Base-by-base conservation (phyloP, 768 basidiomycete species). In the Leccinum uliginosum region DNA sequence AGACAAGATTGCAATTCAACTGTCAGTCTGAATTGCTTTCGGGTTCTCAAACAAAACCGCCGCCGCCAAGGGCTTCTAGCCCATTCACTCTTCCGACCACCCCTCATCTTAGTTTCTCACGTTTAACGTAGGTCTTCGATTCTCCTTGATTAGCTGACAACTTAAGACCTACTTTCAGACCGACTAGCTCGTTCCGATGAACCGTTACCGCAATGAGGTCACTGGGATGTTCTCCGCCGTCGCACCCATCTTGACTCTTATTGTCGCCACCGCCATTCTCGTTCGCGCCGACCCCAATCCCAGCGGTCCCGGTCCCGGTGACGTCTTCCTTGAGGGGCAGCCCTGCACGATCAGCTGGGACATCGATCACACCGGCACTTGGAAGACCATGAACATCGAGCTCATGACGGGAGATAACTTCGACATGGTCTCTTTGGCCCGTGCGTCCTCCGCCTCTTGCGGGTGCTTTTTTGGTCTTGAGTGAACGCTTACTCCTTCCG, bases 321-420 rank as follows among this genome's bases (percentile, higher is more conserved):
- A 78, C 44, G 64, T 78, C 24, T 88, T 79, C 75, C 80, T 81
- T 43, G 74, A 79, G 53, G 89, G 89, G 19, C 50, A 69, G 10
- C 65, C 73, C 3, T 93, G 90, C 65, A 61, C 67, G 27, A 75
- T 86, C 44, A 63, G 67, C 11, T 93, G 91, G 91, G 65, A 65
- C 1, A 77, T 74, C 7, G 89, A 91, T 65, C 55, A 71, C 6
- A 78, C 80, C 14, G 83, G 83, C 21, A 61, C 59, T 15, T 93
- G 91, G 91, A 84, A 80, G 66, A 68, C 74, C 58, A 90, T 87
- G 83, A 73, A 77, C 59, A 88, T 93, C 55, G 76, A 90, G 68
- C 80, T 93, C 69, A 92, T 90, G 89, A 85, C 87, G 1, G 91
- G 91, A 5, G 67, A 78, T 65, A 92, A 93, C 73, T 71, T 78